Evolutionary conservation across 2,329 filamentous ascomycete genomes (phyloP).

Genomic region (Amphichorda felina): DNA sequence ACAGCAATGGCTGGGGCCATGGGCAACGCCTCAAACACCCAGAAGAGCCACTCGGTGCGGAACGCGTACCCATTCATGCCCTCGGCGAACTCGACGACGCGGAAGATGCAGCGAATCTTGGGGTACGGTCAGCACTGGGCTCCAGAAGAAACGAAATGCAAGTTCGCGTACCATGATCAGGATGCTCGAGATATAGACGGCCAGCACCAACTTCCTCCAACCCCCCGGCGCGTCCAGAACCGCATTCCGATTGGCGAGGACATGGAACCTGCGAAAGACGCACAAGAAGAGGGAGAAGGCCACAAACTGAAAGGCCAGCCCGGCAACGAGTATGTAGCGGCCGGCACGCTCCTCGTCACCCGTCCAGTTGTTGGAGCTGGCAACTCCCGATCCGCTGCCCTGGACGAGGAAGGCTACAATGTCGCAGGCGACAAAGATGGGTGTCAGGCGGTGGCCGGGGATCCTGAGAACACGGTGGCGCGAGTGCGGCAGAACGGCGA

Average conservation of each 20-base stretch:
- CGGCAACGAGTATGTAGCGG: conserved; percentile 26
- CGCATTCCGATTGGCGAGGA: conserved; percentile 11
- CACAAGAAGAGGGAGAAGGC: conserved; percentile 27
- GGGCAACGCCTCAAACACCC: conserved; percentile 35
- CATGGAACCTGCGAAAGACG: conserved; percentile 25
- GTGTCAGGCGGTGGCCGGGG: conserved; percentile 24
- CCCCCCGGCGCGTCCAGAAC: conserved; percentile 15
- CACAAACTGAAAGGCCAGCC: conserved; percentile 25
- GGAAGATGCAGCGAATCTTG: conserved; percentile 37
- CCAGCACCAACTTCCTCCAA: conserved; percentile 24
- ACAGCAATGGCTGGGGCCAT: conserved; percentile 33
- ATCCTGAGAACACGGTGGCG: conserved; percentile 23
- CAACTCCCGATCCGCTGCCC: conserved; percentile 29
- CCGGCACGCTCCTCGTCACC: conserved; percentile 24
- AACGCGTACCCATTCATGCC: conserved; percentile 38
- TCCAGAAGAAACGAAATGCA: background rate
- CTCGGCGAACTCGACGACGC: conserved; percentile 38
- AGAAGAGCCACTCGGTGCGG: conserved; percentile 39
- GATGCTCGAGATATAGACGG: conserved; percentile 29
- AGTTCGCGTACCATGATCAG: conserved; percentile 28
- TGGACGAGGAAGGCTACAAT: conserved; percentile 32
- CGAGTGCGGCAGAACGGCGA: conserved; percentile 18
- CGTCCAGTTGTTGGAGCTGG: conserved; percentile 27
- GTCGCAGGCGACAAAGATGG: conserved; percentile 32
- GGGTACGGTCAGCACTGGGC: background rate